These are phyloP conservation scores for Penicillium steckii DNA, from an alignment of 495 filamentous ascomycete genomes.

Conservation along the genomic window DNA sequence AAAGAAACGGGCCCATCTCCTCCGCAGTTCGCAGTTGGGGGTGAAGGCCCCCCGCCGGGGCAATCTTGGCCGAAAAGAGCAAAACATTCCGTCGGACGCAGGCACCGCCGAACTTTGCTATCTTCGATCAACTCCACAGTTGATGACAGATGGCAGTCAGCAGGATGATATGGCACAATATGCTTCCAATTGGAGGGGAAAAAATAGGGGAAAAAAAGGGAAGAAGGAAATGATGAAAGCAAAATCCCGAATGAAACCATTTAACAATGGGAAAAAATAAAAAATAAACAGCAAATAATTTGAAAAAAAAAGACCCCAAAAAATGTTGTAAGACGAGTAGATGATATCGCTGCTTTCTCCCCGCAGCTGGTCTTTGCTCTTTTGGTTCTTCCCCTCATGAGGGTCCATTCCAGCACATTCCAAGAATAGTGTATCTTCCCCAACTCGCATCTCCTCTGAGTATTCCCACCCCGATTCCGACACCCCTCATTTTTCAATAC, in stretches of 20 bases:
- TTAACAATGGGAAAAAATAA: background rate
- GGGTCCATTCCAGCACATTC: background rate
- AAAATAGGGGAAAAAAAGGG: background rate
- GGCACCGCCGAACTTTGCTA: background rate
- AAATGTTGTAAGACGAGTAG: background rate
- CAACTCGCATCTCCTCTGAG: background rate
- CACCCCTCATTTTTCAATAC: too few relatives aligned
- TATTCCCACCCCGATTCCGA: background rate
- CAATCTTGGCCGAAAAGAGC: slow-evolving; percentile 16
- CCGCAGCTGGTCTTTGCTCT: background rate
- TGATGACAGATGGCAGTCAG: too few relatives aligned
- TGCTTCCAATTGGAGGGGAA: too few relatives aligned
- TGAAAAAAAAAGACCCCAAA: background rate
- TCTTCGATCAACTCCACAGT: background rate
- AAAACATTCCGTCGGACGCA: slow-evolving; percentile 10
- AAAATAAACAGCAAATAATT: background rate
- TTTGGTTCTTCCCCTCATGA: background rate
- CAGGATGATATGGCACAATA: background rate
- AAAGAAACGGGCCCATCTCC: slow-evolving; percentile 8
- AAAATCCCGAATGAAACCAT: background rate
- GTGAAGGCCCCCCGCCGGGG: slow-evolving; percentile 1
- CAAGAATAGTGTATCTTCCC: background rate
- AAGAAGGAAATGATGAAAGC: background rate
- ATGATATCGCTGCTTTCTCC: background rate
- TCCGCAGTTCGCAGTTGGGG: too few relatives aligned